A percentile compares a stretch with the other conserved stretches of the same genome.
These are phyloP conservation scores for Lactifluus subvellereus DNA, from an alignment of 768 basidiomycete genomes.

Conservation along the genomic window DNA sequence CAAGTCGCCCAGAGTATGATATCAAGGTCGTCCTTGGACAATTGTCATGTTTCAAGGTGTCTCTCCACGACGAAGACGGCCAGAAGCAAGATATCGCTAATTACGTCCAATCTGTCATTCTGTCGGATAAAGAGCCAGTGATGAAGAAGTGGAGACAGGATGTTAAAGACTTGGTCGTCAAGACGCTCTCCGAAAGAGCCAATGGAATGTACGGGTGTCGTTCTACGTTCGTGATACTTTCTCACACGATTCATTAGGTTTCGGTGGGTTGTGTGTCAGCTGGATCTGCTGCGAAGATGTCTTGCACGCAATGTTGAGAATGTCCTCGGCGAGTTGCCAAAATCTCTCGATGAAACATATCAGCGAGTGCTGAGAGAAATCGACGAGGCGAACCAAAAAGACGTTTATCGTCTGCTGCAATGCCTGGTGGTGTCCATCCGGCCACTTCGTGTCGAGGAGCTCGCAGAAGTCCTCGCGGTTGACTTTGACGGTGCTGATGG, in stretches of 20 bases:
- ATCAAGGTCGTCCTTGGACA: no score
- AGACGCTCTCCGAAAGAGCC: no score
- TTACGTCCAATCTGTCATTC: neutral
- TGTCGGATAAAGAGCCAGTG: slow-evolving; percentile 29
- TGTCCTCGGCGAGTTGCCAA: no score
- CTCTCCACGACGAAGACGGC: no score
- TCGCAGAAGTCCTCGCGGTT: neutral
- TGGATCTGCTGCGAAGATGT: neutral
- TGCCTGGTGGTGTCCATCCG: no score
- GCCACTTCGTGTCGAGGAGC: neutral
- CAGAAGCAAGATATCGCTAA: neutral
- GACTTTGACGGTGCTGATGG: neutral
- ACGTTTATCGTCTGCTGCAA: neutral
- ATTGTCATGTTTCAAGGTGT: neutral
- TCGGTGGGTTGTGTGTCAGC: neutral
- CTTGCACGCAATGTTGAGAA: no score
- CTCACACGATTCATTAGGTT: no score
- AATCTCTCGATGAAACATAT: no score
- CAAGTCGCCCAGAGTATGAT: no score
- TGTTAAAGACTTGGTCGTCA: no score
- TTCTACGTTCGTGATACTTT: neutral
- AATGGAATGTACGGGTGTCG: neutral
- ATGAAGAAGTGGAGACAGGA: neutral
- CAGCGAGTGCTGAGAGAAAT: no score
- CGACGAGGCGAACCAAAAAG: no score